Percentiles rank a stretch among this genome's conserved stretches.
Evolutionary conservation across 2,329 filamentous ascomycete genomes (phyloP).

Genomic region (Aaosphaeria arxii): DNA sequence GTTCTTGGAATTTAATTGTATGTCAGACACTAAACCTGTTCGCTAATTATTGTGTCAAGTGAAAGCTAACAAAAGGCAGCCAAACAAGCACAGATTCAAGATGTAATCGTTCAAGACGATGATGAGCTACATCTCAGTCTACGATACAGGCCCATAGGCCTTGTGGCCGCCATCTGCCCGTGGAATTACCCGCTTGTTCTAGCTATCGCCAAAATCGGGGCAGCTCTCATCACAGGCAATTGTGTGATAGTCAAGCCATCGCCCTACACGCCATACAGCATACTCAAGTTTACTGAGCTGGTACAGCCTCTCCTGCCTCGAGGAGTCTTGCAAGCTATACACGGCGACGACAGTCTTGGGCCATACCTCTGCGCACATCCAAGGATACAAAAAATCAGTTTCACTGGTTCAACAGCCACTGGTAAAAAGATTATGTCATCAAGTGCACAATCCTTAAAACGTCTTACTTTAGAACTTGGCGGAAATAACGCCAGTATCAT

Average conservation of each 20-base stretch:
- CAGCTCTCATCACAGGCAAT: slow-evolving; percentile 57
- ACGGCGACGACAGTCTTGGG: slow-evolving; percentile 60
- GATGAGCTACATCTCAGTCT: background rate
- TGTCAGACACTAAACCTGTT: too few species aligned
- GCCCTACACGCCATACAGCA: slow-evolving; percentile 56
- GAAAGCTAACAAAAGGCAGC: background rate
- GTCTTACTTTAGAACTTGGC: slow-evolving; percentile 62
- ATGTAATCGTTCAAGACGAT: background rate
- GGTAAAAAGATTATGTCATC: slow-evolving; percentile 61
- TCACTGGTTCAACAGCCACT: slow-evolving; percentile 60
- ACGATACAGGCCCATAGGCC: background rate
- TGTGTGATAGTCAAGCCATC: slow-evolving; percentile 57
- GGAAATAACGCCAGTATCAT: slow-evolving; percentile 59
- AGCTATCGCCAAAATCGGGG: slow-evolving; percentile 53
- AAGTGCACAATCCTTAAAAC: slow-evolving; percentile 56
- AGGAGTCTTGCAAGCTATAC: slow-evolving; percentile 61
- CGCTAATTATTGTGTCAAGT: too few species aligned
- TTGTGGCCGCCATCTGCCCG: slow-evolving; percentile 22
- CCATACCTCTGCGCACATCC: slow-evolving; percentile 59
- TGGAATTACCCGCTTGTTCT: slow-evolving; percentile 56
- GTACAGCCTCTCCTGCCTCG: slow-evolving; percentile 57
- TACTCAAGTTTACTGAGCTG: slow-evolving; percentile 59
- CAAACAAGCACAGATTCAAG: background rate
- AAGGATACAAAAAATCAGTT: slow-evolving; percentile 60
- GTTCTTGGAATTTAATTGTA: background rate